Evolutionary conservation across 2,329 filamentous ascomycete species (phyloP).

Genomic region (Tympanopsis confertula): DNA sequence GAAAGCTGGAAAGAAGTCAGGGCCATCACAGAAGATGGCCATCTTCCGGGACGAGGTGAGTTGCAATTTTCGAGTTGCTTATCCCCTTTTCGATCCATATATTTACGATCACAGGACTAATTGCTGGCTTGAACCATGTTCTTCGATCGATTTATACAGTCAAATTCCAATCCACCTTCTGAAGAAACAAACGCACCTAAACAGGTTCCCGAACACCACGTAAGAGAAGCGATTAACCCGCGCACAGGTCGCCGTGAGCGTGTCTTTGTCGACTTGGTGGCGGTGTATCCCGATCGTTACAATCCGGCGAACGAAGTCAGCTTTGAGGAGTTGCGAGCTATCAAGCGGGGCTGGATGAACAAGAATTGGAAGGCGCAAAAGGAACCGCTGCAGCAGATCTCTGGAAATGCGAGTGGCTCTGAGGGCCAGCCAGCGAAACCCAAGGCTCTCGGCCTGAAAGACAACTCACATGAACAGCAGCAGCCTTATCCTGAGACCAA

Average conservation of each 20-base stretch:
- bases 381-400: neutral
- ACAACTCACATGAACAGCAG: neutral
- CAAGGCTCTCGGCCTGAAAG: neutral
- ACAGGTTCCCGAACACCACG: constrained; percentile 61
- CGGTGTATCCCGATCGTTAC: constrained; percentile 69
- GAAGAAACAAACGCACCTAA: constrained; percentile 45
- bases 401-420: neutral
- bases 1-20: constrained; percentile 75
- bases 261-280: constrained; percentile 76
- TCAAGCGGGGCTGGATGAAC: constrained; percentile 58
- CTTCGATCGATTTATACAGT: constrained; percentile 32
- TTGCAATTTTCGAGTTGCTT: constrained; percentile 18
- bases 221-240: constrained; percentile 72
- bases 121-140: constrained; percentile 31
- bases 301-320: constrained; percentile 66
- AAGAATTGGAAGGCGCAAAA: constrained; percentile 33
- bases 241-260: constrained; percentile 73
- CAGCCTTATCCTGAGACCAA: too few species aligned
- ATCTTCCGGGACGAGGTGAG: constrained; percentile 96
- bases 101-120: constrained; percentile 98
- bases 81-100: constrained; percentile 36
- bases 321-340: constrained; percentile 84
- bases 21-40: constrained; percentile 66
- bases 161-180: constrained; percentile 26
- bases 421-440: neutral